phyloP scores from a whole-genome alignment of 306 rosid genomes.

The Glycine tomentella region DNA sequence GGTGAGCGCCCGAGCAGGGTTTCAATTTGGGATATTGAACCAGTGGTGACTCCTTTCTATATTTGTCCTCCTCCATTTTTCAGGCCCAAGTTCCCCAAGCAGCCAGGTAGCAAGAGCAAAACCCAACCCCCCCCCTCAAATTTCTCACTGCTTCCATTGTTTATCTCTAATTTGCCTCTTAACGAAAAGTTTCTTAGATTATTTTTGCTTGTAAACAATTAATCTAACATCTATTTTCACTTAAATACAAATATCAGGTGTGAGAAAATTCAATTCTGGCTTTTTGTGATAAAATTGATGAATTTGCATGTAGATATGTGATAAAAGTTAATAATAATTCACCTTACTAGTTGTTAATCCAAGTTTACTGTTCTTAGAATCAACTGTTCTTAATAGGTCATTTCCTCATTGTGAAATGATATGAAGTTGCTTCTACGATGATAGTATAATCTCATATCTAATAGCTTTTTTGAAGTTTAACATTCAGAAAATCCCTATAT shows the following conservation, averaged over 20 bases:
- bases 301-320: neutral
- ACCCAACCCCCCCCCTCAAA: neutral
- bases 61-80: slow-evolving; percentile 98
- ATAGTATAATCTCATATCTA: slow-evolving; percentile 3
- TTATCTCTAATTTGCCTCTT: neutral
- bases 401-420: slow-evolving; percentile 14
- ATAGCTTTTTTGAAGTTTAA: slow-evolving; percentile 12
- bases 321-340: neutral
- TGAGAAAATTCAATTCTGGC: neutral
- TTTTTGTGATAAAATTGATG: neutral
- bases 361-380: neutral
- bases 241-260: neutral
- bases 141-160: neutral
- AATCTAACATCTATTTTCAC: slow-evolving; percentile 3
- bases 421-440: neutral
- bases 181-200: neutral
- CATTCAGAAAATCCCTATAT: neutral
- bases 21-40: slow-evolving; percentile 95
- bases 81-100: slow-evolving; percentile 91
- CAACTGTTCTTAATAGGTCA: slow-evolving; percentile 13
- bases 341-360: neutral
- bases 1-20: slow-evolving; percentile 92
- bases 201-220: neutral
- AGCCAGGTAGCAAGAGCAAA: slow-evolving; percentile 68
- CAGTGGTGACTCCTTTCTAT: slow-evolving; percentile 95